Conservation (phyloP, 805 yeast genomes). For the Myxozyma neglecta region DNA sequence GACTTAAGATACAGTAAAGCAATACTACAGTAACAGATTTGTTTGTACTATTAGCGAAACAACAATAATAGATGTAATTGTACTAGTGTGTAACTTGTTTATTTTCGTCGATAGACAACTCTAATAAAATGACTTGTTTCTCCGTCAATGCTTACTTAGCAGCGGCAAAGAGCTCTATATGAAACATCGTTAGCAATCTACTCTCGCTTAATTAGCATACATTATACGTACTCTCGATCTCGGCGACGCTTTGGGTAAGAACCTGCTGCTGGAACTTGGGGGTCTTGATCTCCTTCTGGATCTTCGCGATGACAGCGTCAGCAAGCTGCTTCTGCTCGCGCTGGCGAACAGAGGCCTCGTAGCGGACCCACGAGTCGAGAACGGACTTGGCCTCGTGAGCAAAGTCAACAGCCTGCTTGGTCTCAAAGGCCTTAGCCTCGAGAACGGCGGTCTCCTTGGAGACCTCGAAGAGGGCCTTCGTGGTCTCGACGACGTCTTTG, state of each 20-base stretch:
- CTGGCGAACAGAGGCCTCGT: constrained; percentile 94
- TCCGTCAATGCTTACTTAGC: constrained; percentile 13
- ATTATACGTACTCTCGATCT: constrained; percentile 81
- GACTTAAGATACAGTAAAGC: too few species aligned
- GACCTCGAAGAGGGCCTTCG: constrained; percentile 86
- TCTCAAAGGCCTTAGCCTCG: constrained; percentile 91
- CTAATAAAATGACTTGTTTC: constrained; percentile 8
- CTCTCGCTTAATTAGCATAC: background rate
- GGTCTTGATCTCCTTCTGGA: constrained; percentile 77
- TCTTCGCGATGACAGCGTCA: constrained; percentile 80
- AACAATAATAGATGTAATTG: too few species aligned
- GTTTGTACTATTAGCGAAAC: too few species aligned
- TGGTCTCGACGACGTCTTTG: constrained; percentile 87
- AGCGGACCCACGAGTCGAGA: constrained; percentile 98
- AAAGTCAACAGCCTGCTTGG: constrained; percentile 85
- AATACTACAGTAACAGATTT: too few species aligned
- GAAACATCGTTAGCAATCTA: background rate
- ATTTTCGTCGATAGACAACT: background rate
- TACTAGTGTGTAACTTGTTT: too few species aligned
- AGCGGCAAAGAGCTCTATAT: constrained; percentile 24
- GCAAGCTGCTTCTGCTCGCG: constrained; percentile 91
- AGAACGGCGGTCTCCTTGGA: constrained; percentile 96
- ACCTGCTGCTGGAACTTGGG: constrained; percentile 92
- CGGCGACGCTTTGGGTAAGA: constrained; percentile 86
- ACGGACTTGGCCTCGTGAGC: constrained; percentile 91